Base-by-base conservation (phyloP, 164 flowering plant genomes). In the Annona squamosa region DNA sequence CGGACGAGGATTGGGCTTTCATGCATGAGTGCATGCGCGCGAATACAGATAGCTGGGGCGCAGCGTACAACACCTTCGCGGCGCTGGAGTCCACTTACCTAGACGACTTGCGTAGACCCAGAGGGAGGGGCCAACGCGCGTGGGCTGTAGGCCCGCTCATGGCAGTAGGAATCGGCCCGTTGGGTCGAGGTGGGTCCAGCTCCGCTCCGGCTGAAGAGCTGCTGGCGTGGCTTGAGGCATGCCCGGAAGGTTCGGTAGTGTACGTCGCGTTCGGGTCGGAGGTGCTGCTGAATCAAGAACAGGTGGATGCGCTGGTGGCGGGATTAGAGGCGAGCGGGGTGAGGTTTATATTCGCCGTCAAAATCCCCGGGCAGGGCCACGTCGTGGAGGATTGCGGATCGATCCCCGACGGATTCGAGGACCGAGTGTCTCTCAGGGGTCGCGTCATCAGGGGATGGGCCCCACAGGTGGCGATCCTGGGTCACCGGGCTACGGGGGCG, bases 241-340 rank as follows among this genome's bases (percentile, higher is more conserved):
- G 77, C 26, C 18, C 43, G 3, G 79, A 82, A 5, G 41, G 52
- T 10, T 69, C 77, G 7, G 86, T 85, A 12, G 81, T 83, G 0
- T 86, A 83, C 70, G 82, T 82, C 5, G 82, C 83, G 67, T 86
- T 86, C 69, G 89, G 89, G 56, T 85, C 85, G 46, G 84, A 74
- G 64, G 71, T 73, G 5, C 70, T 56, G 4, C 48, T 85, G 75
- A 77, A 78, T 1, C 61, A 37, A 41, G 46, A 61, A 62, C 87
- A 85, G 56, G 75, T 70, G 81, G 77, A 63, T 46, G 79, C 17
- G 68, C 46, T 87, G 70, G 85, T 85, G 0, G 48, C 70, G 0
- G 87, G 71, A 43, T 56, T 85, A 77, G 86, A 85, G 74, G 47
- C 13, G 12, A 82, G 87, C 43, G 79, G 86, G 70, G 82, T 43